A percentile compares a stretch with the other conserved stretches of the same genome.
Evolutionary conservation across 331 rosid genomes (phyloP).

Genomic region (Quercus tomentella): DNA sequence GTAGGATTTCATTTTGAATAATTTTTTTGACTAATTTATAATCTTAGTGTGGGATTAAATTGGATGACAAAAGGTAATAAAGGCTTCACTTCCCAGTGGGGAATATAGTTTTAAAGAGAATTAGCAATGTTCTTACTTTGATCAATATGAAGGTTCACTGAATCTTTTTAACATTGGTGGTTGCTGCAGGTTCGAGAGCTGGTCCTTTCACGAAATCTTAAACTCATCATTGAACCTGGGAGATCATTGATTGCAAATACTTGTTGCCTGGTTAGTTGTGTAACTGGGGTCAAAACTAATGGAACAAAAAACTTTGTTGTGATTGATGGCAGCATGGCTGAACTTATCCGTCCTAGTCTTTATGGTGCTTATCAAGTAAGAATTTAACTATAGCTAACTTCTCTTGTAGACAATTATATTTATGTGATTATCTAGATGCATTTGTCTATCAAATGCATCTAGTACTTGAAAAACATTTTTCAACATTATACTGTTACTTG

Average conservation of each 20-base stretch:
- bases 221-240: constrained; percentile 96
- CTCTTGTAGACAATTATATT: neutral
- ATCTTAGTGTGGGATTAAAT: neutral
- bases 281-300: constrained; percentile 91
- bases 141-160: neutral
- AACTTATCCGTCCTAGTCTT: constrained; percentile 98
- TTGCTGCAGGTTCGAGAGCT: constrained; percentile 68
- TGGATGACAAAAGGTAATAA: neutral
- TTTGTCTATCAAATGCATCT: neutral
- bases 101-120: neutral
- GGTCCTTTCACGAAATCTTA: constrained; percentile 76
- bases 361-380: constrained; percentile 94
- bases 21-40: neutral
- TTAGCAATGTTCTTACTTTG: neutral
- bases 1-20: neutral
- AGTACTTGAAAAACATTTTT: neutral
- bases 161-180: neutral
- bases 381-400: constrained; percentile 1
- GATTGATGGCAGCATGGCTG: constrained; percentile 97
- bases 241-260: constrained; percentile 95
- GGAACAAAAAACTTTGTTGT: constrained; percentile 92
- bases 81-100: neutral
- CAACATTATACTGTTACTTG: neutral
- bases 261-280: constrained; percentile 87
- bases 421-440: too few relatives aligned